Conservation (phyloP, 257 asterid genomes). For the Jasminum sambac region DNA sequence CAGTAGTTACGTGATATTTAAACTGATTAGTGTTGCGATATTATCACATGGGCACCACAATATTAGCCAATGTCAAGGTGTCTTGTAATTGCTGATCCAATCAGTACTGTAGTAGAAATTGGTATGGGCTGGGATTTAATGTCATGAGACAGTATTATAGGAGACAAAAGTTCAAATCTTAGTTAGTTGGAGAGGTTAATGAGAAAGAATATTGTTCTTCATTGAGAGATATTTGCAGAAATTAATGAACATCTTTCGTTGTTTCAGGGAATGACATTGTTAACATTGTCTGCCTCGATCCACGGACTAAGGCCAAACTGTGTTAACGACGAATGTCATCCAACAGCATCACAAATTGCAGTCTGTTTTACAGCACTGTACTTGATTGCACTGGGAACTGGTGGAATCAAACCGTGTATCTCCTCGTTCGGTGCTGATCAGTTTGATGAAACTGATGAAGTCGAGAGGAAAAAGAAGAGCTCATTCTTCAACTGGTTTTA, state of each 20-base stretch:
- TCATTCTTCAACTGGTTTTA: conserved; percentile 92
- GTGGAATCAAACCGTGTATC: conserved; percentile 95
- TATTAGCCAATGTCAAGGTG: too few relatives aligned
- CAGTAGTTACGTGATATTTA: too few relatives aligned
- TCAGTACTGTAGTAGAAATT: too few relatives aligned
- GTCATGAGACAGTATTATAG: too few relatives aligned
- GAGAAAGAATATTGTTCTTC: neutral
- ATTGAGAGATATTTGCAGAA: neutral
- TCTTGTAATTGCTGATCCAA: too few relatives aligned
- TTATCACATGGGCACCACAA: too few relatives aligned
- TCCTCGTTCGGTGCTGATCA: conserved; percentile 94
- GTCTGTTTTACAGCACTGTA: conserved; percentile 52
- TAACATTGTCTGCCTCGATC: conserved; percentile 69
- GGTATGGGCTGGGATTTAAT: neutral
- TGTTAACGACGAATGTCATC: conserved; percentile 38
- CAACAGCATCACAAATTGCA: conserved; percentile 51
- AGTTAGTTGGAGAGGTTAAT: too few relatives aligned
- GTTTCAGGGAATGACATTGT: conserved; percentile 72
- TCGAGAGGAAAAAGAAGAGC: conserved; percentile 67
- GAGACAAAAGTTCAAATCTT: too few relatives aligned
- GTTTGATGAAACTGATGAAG: conserved; percentile 70
- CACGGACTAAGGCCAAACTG: conserved; percentile 62
- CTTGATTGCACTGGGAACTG: conserved; percentile 83
- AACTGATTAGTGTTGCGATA: too few relatives aligned
- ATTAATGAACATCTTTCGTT: neutral